phyloP scores from a whole-genome alignment of 768 basidiomycete genomes.

The Rhizopogon roseolus region DNA sequence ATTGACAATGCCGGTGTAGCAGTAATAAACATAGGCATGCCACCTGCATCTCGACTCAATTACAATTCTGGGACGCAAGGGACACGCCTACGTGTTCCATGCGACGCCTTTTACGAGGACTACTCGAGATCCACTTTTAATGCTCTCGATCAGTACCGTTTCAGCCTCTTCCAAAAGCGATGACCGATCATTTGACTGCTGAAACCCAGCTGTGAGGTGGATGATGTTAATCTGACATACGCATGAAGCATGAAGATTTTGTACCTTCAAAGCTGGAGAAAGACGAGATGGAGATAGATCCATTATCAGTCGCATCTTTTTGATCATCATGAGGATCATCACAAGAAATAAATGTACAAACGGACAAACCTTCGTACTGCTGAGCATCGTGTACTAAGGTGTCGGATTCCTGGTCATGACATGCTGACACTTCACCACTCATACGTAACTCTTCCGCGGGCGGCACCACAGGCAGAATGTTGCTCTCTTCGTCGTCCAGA shows the following conservation, averaged over 20 bases:
- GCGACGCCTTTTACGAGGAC: constrained; percentile 4
- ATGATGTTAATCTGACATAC: not conserved
- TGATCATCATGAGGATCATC: not conserved
- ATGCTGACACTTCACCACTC: not conserved
- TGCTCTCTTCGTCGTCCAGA: not conserved
- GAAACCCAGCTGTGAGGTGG: not conserved
- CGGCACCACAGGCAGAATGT: not conserved
- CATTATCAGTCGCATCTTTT: not conserved
- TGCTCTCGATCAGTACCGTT: not conserved
- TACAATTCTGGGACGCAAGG: not conserved
- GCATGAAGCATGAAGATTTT: too few relatives aligned
- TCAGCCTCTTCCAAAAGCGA: not conserved
- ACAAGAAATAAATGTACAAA: too few relatives aligned
- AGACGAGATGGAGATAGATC: not conserved
- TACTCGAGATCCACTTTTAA: not conserved
- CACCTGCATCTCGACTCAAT: not conserved
- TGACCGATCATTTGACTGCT: not conserved
- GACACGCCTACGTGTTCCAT: constrained; percentile 3
- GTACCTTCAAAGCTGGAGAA: constrained; percentile 1
- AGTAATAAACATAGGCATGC: constrained; percentile 5
- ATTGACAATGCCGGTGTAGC: constrained; percentile 4
- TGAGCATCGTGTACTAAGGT: not conserved
- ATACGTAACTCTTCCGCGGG: too few relatives aligned
- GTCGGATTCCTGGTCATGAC: not conserved
- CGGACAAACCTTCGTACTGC: not conserved